phyloP scores from a whole-genome alignment of 208 protist genomes.

The Trypanosoma platydactyli region DNA sequence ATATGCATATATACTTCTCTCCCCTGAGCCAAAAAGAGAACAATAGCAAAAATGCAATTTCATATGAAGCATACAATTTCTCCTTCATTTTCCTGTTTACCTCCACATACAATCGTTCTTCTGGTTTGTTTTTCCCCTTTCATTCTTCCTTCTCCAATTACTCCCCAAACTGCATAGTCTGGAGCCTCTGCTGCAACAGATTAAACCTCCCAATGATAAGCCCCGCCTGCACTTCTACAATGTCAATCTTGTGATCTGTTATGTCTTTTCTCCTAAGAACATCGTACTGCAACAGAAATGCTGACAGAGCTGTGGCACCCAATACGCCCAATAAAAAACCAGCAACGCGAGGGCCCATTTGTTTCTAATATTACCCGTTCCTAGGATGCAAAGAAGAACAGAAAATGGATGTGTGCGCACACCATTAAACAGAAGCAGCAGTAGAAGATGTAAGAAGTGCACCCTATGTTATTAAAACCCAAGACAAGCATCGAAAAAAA shows the following conservation, averaged over 20 bases:
- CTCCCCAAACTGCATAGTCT: not conserved
- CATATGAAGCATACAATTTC: too few species aligned
- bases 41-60: too few species aligned
- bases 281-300: slow-evolving; percentile 43
- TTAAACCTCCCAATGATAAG: slow-evolving; percentile 32
- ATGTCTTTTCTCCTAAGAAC: slow-evolving; percentile 35
- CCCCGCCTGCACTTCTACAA: slow-evolving; percentile 26
- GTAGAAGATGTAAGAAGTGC: too few species aligned
- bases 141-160: not conserved
- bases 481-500: too few species aligned
- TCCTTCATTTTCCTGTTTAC: too few species aligned
- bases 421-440: too few species aligned
- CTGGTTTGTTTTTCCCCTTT: not conserved
- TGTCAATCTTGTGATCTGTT: slow-evolving; percentile 36
- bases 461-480: too few species aligned
- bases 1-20: too few species aligned
- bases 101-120: not conserved
- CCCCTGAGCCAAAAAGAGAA: too few species aligned
- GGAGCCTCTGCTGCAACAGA: slow-evolving; percentile 26
- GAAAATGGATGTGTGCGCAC: slow-evolving; percentile 6
- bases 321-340: slow-evolving; percentile 46
- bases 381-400: slow-evolving; percentile 4
- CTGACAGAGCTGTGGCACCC: slow-evolving; percentile 19
- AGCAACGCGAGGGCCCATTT: slow-evolving; percentile 50
- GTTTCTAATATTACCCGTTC: not conserved